Percentiles rank a stretch among this genome's conserved stretches.
These are phyloP conservation scores for Euryodendron excelsum DNA, from an alignment of 148 eudicot species.

Conservation along the genomic window DNA sequence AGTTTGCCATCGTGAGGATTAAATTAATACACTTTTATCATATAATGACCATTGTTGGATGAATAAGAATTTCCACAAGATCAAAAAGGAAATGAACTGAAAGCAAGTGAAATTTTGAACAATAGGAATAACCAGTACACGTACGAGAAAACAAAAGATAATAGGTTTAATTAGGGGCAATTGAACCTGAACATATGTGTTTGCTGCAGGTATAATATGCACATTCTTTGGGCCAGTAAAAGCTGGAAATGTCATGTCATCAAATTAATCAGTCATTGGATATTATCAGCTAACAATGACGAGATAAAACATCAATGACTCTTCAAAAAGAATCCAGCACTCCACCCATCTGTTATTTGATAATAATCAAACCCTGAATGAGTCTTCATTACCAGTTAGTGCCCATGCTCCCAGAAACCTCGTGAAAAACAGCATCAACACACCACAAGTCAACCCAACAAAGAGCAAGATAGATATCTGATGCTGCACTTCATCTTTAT, in stretches of 20 bases:
- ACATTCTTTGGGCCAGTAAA: slow-evolving; percentile 72
- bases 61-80: background rate
- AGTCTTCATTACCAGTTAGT: slow-evolving; percentile 55
- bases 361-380: slow-evolving; percentile 1
- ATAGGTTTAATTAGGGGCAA: slow-evolving; percentile 1
- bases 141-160: background rate
- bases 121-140: background rate
- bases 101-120: background rate
- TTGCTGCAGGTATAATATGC: slow-evolving; percentile 77
- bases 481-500: slow-evolving; percentile 80
- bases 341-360: slow-evolving; percentile 5
- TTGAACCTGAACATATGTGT: slow-evolving; percentile 82
- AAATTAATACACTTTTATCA: too few species aligned
- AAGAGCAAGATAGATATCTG: slow-evolving; percentile 75
- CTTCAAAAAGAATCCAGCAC: slow-evolving; percentile 21
- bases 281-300: slow-evolving; percentile 1
- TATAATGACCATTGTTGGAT: background rate
- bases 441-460: slow-evolving; percentile 70
- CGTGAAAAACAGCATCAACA: slow-evolving; percentile 69
- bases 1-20: too few species aligned
- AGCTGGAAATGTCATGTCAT: slow-evolving; percentile 43
- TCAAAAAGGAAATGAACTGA: background rate
- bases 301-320: slow-evolving; percentile 5
- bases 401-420: slow-evolving; percentile 64
- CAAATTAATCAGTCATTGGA: slow-evolving; percentile 17